These are phyloP conservation scores for Dendrobium huoshanense DNA, from an alignment of 106 monocot genomes.

Conservation along the genomic window DNA sequence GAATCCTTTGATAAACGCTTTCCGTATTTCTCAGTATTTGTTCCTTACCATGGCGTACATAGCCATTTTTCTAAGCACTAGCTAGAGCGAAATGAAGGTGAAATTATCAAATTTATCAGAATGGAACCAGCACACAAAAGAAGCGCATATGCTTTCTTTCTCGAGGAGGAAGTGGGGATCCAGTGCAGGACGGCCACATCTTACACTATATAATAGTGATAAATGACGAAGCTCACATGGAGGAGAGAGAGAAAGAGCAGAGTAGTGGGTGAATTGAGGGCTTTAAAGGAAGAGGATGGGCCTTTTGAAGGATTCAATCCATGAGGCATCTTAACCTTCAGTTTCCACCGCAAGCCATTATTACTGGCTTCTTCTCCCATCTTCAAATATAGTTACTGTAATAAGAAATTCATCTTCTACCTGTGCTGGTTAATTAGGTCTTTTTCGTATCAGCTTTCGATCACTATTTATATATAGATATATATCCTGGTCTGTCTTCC, in stretches of 20 bases:
- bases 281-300: too few relatives aligned
- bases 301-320: too few relatives aligned
- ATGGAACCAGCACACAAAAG: background rate
- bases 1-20: background rate
- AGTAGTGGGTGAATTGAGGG: too few relatives aligned
- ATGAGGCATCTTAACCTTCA: too few relatives aligned
- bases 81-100: background rate
- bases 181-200: too few relatives aligned
- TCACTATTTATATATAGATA: slow-evolving; percentile 6
- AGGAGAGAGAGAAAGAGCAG: too few relatives aligned
- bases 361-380: background rate
- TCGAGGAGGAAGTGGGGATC: slow-evolving; percentile 5
- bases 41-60: too few relatives aligned
- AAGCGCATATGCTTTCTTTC: slow-evolving; percentile 3
- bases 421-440: background rate
- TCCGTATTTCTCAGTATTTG: background rate
- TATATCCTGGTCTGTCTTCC: background rate
- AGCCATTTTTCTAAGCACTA: background rate
- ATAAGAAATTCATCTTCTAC: background rate
- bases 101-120: background rate
- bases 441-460: too few relatives aligned
- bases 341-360: background rate
- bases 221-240: too few relatives aligned
- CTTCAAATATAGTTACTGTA: background rate
- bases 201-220: too few relatives aligned